phyloP scores from a whole-genome alignment of 1,139 yeast species.

The Debaryomycetaceae sp. region DNA sequence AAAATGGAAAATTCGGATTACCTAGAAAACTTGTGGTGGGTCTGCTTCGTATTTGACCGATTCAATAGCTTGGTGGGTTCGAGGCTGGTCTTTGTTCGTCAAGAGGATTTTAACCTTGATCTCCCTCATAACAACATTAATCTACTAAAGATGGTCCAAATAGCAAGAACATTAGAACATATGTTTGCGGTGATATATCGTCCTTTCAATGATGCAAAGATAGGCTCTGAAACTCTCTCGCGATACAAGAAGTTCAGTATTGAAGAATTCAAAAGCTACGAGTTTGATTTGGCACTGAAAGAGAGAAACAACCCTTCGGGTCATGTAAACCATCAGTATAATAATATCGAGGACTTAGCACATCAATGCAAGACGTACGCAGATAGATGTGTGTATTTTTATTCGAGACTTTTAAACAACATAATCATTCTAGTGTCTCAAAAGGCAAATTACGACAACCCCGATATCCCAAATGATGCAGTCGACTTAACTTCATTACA shows the following conservation, averaged over 20 bases:
- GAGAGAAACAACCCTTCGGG: slow-evolving; percentile 9
- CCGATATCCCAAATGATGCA: slow-evolving; percentile 17
- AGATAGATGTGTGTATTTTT: slow-evolving; percentile 18
- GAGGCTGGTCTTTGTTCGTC: slow-evolving; percentile 22
- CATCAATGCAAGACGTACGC: slow-evolving; percentile 8
- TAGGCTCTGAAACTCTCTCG: slow-evolving; percentile 9
- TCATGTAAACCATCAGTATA: background rate
- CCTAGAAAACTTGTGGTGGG: slow-evolving; percentile 35
- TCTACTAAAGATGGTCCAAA: slow-evolving; percentile 24
- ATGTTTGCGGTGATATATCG: slow-evolving; percentile 23
- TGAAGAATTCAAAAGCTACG: slow-evolving; percentile 24
- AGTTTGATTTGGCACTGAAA: slow-evolving; percentile 23
- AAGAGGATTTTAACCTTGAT: slow-evolving; percentile 30
- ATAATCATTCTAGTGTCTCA: slow-evolving; percentile 23
- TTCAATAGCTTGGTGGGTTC: slow-evolving; percentile 28
- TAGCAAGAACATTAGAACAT: slow-evolving; percentile 22
- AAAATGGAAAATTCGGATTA: slow-evolving; percentile 16
- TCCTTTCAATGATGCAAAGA: slow-evolving; percentile 17
- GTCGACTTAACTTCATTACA: slow-evolving; percentile 20
- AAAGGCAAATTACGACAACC: slow-evolving; percentile 25
- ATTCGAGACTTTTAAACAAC: slow-evolving; percentile 26
- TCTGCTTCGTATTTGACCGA: slow-evolving; percentile 31
- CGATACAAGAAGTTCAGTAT: slow-evolving; percentile 18
- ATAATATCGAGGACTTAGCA: slow-evolving; percentile 3
- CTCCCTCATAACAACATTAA: slow-evolving; percentile 25